Conservation (phyloP, 306 rosid genomes). For the Dalbergia cultrata region DNA sequence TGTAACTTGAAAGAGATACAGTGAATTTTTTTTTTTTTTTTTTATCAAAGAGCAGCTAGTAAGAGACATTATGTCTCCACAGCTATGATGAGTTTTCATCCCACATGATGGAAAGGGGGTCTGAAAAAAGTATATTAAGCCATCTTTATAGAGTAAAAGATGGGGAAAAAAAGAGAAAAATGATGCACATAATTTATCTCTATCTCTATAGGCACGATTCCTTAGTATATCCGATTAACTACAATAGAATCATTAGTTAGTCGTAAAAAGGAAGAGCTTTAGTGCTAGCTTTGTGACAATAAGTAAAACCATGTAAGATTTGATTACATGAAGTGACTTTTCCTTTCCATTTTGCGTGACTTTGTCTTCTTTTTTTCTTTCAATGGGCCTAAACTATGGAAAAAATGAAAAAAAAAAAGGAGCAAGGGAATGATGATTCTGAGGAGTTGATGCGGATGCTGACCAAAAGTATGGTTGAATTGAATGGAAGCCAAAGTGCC, state of each 20-base stretch:
- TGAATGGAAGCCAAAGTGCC: conserved; percentile 25
- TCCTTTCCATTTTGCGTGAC: conserved; percentile 6
- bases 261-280: conserved; percentile 17
- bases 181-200: conserved; percentile 15
- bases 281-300: conserved; percentile 13
- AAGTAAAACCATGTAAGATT: background rate
- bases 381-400: background rate
- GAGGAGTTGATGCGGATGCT: conserved; percentile 38
- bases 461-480: conserved; percentile 30
- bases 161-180: conserved; percentile 22
- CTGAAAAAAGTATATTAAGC: background rate
- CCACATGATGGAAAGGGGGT: conserved; percentile 38
- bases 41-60: background rate
- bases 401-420: background rate
- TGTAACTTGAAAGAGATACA: background rate
- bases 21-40: background rate
- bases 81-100: conserved; percentile 20
- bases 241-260: conserved; percentile 31
- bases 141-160: conserved; percentile 32
- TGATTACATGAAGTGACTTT: background rate
- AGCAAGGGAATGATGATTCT: conserved; percentile 36
- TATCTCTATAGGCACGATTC: conserved; percentile 13
- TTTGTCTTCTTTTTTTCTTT: conserved; percentile 2
- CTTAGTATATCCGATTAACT: conserved; percentile 33
- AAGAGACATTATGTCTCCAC: conserved; percentile 5